phyloP scores from a whole-genome alignment of 352 stramenopile genomes.

The Plasmopara viticola region DNA sequence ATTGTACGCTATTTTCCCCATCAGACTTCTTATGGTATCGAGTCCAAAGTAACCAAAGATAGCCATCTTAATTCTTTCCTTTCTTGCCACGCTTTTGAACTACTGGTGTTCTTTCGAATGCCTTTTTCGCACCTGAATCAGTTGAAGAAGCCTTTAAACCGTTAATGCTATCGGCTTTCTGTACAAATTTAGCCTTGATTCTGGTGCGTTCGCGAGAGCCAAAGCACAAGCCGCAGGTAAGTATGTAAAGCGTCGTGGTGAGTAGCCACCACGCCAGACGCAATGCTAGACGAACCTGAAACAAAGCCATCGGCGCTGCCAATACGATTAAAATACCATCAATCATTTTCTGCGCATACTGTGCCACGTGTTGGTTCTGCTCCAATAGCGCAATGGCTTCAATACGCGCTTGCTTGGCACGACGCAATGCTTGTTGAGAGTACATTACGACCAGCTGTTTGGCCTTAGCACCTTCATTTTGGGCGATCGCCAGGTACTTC shows the following conservation, averaged over 20 bases:
- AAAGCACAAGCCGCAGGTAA: constrained; percentile 59
- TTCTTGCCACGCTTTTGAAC: constrained; percentile 27
- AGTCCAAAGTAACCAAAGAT: background rate
- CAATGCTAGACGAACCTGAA: constrained; percentile 44
- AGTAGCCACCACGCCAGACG: constrained; percentile 54
- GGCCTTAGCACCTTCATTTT: constrained; percentile 35
- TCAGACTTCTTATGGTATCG: too few relatives aligned
- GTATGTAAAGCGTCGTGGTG: constrained; percentile 39
- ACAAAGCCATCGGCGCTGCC: constrained; percentile 37
- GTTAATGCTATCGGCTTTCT: constrained; percentile 22
- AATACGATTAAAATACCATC: constrained; percentile 48
- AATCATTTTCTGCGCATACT: constrained; percentile 62
- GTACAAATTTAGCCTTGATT: constrained; percentile 38
- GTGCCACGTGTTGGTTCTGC: constrained; percentile 51
- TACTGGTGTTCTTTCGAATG: constrained; percentile 12
- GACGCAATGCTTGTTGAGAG: constrained; percentile 41
- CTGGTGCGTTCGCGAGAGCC: constrained; percentile 39
- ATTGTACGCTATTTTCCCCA: too few relatives aligned
- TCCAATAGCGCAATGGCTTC: constrained; percentile 51
- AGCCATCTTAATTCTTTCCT: constrained; percentile 24
- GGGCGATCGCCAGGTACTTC: constrained; percentile 46
- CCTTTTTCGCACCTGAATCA: constrained; percentile 17
- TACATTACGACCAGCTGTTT: constrained; percentile 30
- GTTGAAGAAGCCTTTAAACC: constrained; percentile 16
- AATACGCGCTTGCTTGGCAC: constrained; percentile 35